Conservation (phyloP, 257 asterid species). For the Primulina tabacum region DNA sequence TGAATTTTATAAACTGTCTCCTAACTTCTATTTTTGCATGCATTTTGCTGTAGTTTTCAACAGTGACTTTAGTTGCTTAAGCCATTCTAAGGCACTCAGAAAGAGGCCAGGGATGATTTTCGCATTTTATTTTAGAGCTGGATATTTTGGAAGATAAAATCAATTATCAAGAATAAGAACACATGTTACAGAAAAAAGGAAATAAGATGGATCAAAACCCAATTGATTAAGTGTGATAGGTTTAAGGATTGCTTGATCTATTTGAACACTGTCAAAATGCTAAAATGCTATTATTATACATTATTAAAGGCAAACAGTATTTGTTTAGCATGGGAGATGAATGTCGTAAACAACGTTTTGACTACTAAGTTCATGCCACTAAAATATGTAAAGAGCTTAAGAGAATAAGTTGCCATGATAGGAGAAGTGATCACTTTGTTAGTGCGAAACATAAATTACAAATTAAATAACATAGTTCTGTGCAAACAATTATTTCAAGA, state of each 20-base stretch:
- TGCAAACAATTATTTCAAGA: background rate
- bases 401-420: constrained; percentile 1
- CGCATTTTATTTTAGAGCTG: background rate
- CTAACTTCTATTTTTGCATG: constrained; percentile 10
- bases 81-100: constrained; percentile 10
- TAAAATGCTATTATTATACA: background rate
- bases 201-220: background rate
- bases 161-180: background rate
- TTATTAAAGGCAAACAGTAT: background rate
- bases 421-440: background rate
- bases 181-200: too few relatives aligned
- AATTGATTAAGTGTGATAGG: background rate
- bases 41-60: constrained; percentile 13
- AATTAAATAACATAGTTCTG: background rate
- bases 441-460: background rate
- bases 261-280: background rate
- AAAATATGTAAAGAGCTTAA: background rate
- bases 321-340: constrained; percentile 1
- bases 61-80: background rate
- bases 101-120: background rate
- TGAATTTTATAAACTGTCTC: background rate
- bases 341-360: background rate
- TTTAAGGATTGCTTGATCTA: background rate
- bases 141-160: background rate
- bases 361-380: constrained; percentile 14